A percentile compares a stretch with the other conserved stretches of the same genome.
phyloP scores from a whole-genome alignment of 2,329 filamentous ascomycete genomes.

The Pestalotiopsis sp. region DNA sequence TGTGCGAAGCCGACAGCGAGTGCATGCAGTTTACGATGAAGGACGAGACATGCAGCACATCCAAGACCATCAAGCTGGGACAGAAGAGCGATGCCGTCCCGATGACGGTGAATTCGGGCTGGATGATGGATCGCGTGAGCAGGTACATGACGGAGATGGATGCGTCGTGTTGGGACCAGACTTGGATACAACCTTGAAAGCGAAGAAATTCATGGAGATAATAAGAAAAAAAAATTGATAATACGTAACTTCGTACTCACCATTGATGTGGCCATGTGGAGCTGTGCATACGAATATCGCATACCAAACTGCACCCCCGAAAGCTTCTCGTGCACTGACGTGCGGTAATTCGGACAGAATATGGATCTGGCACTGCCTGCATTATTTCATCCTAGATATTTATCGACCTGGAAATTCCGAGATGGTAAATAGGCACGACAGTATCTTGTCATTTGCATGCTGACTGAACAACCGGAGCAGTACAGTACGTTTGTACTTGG shows the following conservation, averaged over 20 bases:
- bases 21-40: conserved; percentile 34
- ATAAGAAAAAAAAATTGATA: not conserved
- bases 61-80: conserved; percentile 27
- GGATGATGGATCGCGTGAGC: conserved; percentile 33
- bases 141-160: conserved; percentile 29
- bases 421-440: no score
- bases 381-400: no score
- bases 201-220: not conserved
- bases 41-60: conserved; percentile 29
- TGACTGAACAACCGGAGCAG: no score
- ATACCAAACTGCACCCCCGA: no score
- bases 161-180: conserved; percentile 9
- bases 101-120: conserved; percentile 28
- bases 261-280: no score
- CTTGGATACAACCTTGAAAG: conserved; percentile 10
- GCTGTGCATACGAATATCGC: no score
- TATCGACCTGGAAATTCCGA: no score
- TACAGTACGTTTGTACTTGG: no score
- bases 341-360: no score
- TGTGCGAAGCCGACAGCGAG: conserved; percentile 26
- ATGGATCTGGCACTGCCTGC: no score
- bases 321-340: no score
- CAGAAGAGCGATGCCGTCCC: conserved; percentile 18
- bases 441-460: no score
- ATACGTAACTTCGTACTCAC: not conserved